Conservation (phyloP, 208 protist species). For the Trypanosoma cruzi region DNA sequence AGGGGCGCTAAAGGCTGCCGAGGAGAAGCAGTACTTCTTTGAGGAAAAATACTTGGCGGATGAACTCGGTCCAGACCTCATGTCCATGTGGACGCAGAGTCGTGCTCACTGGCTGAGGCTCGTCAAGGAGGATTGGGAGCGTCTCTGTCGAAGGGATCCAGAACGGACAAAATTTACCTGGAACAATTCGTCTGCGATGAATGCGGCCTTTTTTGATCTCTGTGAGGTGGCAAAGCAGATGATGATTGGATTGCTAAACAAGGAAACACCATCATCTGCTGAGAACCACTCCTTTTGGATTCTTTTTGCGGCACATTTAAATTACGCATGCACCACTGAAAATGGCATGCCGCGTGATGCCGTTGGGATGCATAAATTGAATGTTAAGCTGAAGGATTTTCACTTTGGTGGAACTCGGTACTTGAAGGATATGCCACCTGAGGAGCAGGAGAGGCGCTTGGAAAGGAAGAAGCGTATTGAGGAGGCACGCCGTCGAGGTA, state of each 20-base stretch:
- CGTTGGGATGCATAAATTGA: conserved; percentile 84
- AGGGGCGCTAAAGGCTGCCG: conserved; percentile 30
- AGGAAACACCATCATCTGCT: conserved; percentile 41
- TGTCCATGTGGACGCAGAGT: conserved; percentile 64
- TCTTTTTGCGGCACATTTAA: conserved; percentile 68
- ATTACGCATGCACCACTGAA: conserved; percentile 43
- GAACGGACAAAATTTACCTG: conserved; percentile 69
- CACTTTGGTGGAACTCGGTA: conserved; percentile 91
- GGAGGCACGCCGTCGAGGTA: conserved; percentile 47
- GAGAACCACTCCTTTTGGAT: conserved; percentile 82
- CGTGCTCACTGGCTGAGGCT: conserved; percentile 59
- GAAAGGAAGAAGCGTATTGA: conserved; percentile 64
- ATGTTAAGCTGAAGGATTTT: conserved; percentile 93
- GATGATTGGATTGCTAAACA: conserved; percentile 59
- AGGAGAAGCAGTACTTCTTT: conserved; percentile 50
- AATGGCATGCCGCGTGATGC: conserved; percentile 65
- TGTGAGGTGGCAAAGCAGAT: conserved; percentile 88
- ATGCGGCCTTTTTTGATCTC: conserved; percentile 85
- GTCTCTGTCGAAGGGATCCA: conserved; percentile 38
- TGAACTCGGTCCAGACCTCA: conserved; percentile 44
- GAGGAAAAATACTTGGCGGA: conserved; percentile 39
- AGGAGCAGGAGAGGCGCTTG: conserved; percentile 66
- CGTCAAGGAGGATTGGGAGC: conserved; percentile 64
- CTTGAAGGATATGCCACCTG: conserved; percentile 85
- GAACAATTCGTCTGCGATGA: conserved; percentile 87